Percentiles rank a stretch among this genome's conserved stretches.
Conservation (phyloP, 495 filamentous ascomycete species). For the Hypoxylon lenormandii region DNA sequence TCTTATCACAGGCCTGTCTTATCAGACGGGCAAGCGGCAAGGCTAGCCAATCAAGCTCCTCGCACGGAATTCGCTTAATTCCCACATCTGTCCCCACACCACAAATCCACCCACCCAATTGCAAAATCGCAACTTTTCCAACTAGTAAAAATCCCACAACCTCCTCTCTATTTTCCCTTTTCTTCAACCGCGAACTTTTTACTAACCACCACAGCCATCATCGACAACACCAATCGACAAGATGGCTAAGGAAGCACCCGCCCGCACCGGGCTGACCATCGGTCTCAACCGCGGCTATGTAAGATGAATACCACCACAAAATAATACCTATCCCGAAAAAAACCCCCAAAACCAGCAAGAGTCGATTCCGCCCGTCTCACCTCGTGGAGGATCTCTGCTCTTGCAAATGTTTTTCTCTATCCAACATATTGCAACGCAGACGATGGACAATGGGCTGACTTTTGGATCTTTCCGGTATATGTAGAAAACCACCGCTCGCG, state of each 20-base stretch:
- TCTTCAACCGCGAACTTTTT: slow-evolving; percentile 31
- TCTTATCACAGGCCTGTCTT: slow-evolving; percentile 5
- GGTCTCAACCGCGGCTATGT: slow-evolving; percentile 92
- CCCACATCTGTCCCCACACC: slow-evolving; percentile 32
- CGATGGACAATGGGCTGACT: slow-evolving; percentile 60
- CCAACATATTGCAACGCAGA: slow-evolving; percentile 50
- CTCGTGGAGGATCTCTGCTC: slow-evolving; percentile 72
- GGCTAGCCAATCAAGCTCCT: slow-evolving; percentile 33
- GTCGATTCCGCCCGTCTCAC: slow-evolving; percentile 62
- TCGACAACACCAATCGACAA: slow-evolving; percentile 42
- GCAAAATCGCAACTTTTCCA: slow-evolving; percentile 31
- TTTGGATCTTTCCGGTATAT: slow-evolving; percentile 56
- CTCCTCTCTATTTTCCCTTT: neutral
- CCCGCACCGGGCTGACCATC: slow-evolving; percentile 79
- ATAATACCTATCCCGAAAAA: slow-evolving; percentile 23
- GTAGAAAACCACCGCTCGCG: slow-evolving; percentile 91
- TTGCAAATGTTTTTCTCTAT: slow-evolving; percentile 51
- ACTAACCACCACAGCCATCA: slow-evolving; percentile 50
- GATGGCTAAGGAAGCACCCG: slow-evolving; percentile 60
- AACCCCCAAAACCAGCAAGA: slow-evolving; percentile 23
- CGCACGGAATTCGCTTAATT: slow-evolving; percentile 40
- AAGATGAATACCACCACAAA: slow-evolving; percentile 54
- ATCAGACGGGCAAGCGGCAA: slow-evolving; percentile 1
- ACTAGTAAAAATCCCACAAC: too few relatives aligned
- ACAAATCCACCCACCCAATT: slow-evolving; percentile 40